Conservation (phyloP, 202 grass and related monocot species). For the Schoenoplectus tabernaemontani region DNA sequence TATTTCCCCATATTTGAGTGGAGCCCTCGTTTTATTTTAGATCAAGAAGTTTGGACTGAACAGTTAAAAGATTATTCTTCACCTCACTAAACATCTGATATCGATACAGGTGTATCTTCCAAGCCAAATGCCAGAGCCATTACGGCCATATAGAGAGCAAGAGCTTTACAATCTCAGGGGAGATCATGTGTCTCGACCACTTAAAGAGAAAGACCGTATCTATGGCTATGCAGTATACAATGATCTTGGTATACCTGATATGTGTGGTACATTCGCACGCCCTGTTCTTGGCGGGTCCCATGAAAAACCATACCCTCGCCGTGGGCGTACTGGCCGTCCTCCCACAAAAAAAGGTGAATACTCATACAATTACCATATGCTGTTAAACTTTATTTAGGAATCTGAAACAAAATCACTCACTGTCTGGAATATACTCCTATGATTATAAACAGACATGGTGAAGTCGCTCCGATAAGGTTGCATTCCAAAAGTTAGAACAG, state of each 20-base stretch:
- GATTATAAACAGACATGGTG: not conserved
- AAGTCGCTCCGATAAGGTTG: not conserved
- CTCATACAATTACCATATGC: not conserved
- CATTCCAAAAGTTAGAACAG: not conserved
- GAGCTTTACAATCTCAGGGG: slow-evolving; percentile 60
- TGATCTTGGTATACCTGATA: slow-evolving; percentile 49
- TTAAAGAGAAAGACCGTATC: slow-evolving; percentile 54
- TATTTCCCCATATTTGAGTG: too few relatives aligned
- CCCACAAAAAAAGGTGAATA: slow-evolving; percentile 26
- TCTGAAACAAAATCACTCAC: not conserved
- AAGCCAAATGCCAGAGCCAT: slow-evolving; percentile 40
- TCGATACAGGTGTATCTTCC: slow-evolving; percentile 47
- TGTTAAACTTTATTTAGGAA: not conserved
- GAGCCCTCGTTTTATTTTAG: too few relatives aligned
- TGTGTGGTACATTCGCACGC: slow-evolving; percentile 4
- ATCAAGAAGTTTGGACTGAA: too few relatives aligned
- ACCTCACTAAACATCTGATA: not conserved
- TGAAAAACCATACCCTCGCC: slow-evolving; percentile 64
- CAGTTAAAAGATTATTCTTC: too few relatives aligned
- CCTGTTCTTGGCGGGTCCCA: slow-evolving; percentile 43
- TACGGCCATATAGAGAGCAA: slow-evolving; percentile 49
- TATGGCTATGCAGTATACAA: slow-evolving; percentile 82
- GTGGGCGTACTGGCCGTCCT: slow-evolving; percentile 47
- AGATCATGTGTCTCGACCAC: slow-evolving; percentile 33
- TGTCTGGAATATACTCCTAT: not conserved